Conservation (phyloP, 768 basidiomycete species). For the Mycena amicta region DNA sequence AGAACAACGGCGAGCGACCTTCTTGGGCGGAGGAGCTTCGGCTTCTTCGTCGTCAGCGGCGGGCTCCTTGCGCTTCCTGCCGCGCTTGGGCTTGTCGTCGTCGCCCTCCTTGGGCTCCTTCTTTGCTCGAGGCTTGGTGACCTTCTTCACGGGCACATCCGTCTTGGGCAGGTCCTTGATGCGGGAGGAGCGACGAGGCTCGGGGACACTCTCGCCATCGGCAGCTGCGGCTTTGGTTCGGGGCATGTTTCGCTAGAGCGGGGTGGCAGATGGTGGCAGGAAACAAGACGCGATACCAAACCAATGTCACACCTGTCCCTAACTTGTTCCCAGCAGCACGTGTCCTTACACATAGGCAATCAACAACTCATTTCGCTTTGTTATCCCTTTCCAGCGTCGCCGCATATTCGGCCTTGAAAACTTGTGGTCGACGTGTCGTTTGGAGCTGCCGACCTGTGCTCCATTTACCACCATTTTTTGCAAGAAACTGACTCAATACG, state of each 20-base stretch:
- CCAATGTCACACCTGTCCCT: not conserved
- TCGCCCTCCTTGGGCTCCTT: conserved; percentile 45
- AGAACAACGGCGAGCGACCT: conserved; percentile 40
- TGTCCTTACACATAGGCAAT: not conserved
- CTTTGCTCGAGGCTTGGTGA: conserved; percentile 32
- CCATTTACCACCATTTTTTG: not conserved
- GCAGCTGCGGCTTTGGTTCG: conserved; percentile 2
- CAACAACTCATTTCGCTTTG: not conserved
- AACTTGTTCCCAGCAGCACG: not conserved
- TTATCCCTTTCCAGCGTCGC: not conserved
- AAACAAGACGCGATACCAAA: not conserved
- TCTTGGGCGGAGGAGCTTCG: conserved; percentile 64
- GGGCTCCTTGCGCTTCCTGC: conserved; percentile 47
- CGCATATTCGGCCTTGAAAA: not conserved
- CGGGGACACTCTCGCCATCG: not conserved
- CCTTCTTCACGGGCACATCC: not conserved
- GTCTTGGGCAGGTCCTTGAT: conserved; percentile 5
- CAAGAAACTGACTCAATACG: not conserved
- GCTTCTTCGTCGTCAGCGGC: conserved; percentile 33
- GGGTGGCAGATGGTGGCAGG: not conserved
- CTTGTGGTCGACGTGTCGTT: not conserved
- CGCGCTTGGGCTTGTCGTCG: conserved; percentile 58
- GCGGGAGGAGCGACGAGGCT: not conserved
- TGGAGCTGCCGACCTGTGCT: not conserved
- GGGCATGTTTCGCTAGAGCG: not conserved